Evolutionary conservation across 768 basidiomycete genomes (phyloP).

Genomic region (Mycena belliarum): DNA sequence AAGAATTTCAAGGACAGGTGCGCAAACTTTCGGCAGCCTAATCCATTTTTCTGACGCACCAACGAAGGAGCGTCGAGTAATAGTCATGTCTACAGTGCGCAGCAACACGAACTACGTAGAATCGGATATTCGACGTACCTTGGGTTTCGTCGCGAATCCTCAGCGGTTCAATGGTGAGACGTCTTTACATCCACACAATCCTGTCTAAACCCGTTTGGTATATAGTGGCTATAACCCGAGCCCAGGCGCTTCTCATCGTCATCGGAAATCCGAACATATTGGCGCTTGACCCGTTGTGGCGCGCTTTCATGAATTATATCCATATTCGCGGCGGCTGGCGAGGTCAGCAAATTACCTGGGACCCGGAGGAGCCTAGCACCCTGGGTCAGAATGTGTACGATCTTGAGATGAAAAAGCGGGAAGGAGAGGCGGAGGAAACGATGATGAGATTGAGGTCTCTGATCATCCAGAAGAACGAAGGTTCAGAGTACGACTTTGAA

Average conservation of each 20-base stretch:
- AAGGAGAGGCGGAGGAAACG: slow-evolving; percentile 25
- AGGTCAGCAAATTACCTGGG: slow-evolving; percentile 53
- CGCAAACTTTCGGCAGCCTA: slow-evolving; percentile 33
- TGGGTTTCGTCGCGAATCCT: slow-evolving; percentile 59
- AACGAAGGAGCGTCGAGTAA: slow-evolving; percentile 59
- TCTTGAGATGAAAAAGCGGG: slow-evolving; percentile 9
- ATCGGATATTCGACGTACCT: slow-evolving; percentile 52
- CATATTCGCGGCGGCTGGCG: slow-evolving; percentile 54
- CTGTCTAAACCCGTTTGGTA: too few species aligned
- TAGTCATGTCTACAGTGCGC: slow-evolving; percentile 60
- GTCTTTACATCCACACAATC: too few species aligned
- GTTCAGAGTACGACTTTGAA: slow-evolving; percentile 23
- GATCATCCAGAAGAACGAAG: slow-evolving; percentile 20
- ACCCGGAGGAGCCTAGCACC: slow-evolving; percentile 38
- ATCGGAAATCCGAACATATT: slow-evolving; percentile 61
- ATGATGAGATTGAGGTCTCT: slow-evolving; percentile 23
- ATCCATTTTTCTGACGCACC: too few species aligned
- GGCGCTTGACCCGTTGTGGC: slow-evolving; percentile 64
- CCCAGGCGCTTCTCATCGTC: slow-evolving; percentile 59
- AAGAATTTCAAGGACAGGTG: slow-evolving; percentile 72
- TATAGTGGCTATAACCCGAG: slow-evolving; percentile 62
- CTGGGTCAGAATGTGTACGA: slow-evolving; percentile 11
- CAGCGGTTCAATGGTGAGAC: slow-evolving; percentile 60
- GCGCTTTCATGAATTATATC: slow-evolving; percentile 61
- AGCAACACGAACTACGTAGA: slow-evolving; percentile 52